These are phyloP conservation scores for Raffaelea arxii DNA, from an alignment of 2,329 filamentous ascomycete species.

Conservation along the genomic window DNA sequence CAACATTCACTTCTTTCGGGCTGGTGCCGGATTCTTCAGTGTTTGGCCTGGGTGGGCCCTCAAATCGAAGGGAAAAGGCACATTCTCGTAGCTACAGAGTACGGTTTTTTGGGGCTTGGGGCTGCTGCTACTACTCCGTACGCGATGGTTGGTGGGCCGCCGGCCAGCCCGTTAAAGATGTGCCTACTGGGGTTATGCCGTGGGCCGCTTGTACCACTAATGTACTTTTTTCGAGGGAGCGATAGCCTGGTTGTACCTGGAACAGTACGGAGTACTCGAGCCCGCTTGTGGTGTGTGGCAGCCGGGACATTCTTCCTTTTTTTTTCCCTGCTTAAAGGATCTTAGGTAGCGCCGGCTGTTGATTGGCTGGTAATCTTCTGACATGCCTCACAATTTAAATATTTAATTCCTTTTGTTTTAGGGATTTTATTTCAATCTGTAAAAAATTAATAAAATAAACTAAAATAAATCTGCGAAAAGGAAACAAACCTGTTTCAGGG, in stretches of 20 bases:
- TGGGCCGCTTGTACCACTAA: no score
- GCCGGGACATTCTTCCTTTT: not conserved
- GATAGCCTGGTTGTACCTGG: no score
- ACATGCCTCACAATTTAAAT: constrained; percentile 14
- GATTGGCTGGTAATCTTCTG: constrained; percentile 15
- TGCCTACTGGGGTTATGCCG: not conserved
- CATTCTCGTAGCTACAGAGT: not conserved
- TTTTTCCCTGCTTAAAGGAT: not conserved
- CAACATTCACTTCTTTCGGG: no score
- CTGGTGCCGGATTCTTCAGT: not conserved
- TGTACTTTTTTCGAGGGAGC: no score
- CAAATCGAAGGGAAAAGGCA: not conserved
- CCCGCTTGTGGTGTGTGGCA: constrained; percentile 2
- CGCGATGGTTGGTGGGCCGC: not conserved
- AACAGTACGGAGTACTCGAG: no score
- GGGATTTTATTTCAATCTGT: no score
- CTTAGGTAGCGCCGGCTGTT: constrained; percentile 6
- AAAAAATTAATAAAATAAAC: not conserved
- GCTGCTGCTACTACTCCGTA: not conserved
- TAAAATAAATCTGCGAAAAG: not conserved
- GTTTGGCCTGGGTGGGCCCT: constrained; percentile 1
- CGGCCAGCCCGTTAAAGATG: not conserved
- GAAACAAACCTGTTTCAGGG: constrained; percentile 20
- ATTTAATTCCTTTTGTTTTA: not conserved
- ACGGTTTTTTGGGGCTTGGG: no score